Evolutionary conservation across 495 filamentous ascomycete species (phyloP).

Genomic region (Trichoderma virens): DNA sequence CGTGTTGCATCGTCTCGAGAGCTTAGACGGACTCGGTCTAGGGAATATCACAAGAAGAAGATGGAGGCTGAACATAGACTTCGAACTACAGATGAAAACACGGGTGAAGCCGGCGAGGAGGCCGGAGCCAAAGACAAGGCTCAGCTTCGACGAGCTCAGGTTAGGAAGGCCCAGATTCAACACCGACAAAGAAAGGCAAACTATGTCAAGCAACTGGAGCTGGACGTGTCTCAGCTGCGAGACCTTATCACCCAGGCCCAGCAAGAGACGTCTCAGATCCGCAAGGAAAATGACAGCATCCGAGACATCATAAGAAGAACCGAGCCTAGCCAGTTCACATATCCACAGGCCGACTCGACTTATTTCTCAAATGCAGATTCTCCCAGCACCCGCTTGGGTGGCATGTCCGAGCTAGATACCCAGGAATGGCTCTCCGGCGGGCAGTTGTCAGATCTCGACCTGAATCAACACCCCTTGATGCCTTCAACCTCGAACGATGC

Average conservation of each 20-base stretch:
- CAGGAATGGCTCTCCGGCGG: slow-evolving; percentile 1
- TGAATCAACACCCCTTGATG: not conserved
- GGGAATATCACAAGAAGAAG: not conserved
- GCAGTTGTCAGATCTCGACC: not conserved
- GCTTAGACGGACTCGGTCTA: not conserved
- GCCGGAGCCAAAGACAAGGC: slow-evolving; percentile 19
- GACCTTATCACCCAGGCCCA: slow-evolving; percentile 34
- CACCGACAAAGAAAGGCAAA: slow-evolving; percentile 46
- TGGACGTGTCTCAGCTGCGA: slow-evolving; percentile 34
- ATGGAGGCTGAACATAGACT: not conserved
- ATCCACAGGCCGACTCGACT: slow-evolving; percentile 1
- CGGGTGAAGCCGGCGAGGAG: not conserved
- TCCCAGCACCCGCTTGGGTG: not conserved
- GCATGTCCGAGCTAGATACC: not conserved
- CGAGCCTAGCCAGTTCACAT: not conserved
- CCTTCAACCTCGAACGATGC: not conserved
- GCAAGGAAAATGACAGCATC: slow-evolving; percentile 33
- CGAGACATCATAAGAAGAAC: slow-evolving; percentile 9
- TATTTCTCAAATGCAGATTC: not conserved
- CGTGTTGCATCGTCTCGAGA: not conserved
- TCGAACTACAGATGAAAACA: not conserved
- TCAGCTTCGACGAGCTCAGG: slow-evolving; percentile 37
- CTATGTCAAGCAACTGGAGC: slow-evolving; percentile 43
- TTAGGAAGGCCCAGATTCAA: slow-evolving; percentile 43
- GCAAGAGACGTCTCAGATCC: slow-evolving; percentile 22